phyloP scores from a whole-genome alignment of 148 eudicot genomes.

The Drosera capensis region DNA sequence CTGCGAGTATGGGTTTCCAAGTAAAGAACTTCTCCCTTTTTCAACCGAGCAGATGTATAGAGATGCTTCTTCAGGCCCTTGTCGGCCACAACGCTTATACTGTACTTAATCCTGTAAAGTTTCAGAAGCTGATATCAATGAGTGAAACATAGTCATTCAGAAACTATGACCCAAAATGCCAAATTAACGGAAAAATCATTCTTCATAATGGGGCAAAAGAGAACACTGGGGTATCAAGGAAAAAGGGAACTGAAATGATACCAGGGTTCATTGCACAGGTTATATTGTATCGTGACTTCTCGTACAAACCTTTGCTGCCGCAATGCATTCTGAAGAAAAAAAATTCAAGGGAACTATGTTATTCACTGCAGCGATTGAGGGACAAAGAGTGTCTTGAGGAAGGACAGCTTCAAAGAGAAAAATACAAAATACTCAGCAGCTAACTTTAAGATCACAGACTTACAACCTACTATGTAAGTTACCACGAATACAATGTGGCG shows the following conservation, averaged over 20 bases:
- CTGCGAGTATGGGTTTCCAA: conserved; percentile 81
- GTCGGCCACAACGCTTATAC: conserved; percentile 87
- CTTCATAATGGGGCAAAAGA: neutral
- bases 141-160: neutral
- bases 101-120: conserved; percentile 71
- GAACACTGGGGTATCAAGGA: neutral
- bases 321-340: conserved; percentile 60
- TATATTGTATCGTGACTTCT: conserved; percentile 88
- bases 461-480: too few relatives aligned
- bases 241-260: conserved; percentile 21
- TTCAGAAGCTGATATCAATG: neutral
- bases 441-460: too few relatives aligned
- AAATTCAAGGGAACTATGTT: neutral
- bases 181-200: neutral
- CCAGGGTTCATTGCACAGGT: conserved; percentile 97
- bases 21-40: conserved; percentile 94
- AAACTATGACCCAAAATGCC: too few relatives aligned
- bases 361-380: neutral
- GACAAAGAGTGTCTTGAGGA: neutral
- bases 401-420: too few relatives aligned
- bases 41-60: conserved; percentile 87
- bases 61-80: conserved; percentile 85
- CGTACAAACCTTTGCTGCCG: conserved; percentile 94
- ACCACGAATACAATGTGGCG: too few relatives aligned
- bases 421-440: too few relatives aligned